Evolutionary conservation across 495 filamentous ascomycete species (phyloP).

Genomic region (Aspergillus leporis): DNA sequence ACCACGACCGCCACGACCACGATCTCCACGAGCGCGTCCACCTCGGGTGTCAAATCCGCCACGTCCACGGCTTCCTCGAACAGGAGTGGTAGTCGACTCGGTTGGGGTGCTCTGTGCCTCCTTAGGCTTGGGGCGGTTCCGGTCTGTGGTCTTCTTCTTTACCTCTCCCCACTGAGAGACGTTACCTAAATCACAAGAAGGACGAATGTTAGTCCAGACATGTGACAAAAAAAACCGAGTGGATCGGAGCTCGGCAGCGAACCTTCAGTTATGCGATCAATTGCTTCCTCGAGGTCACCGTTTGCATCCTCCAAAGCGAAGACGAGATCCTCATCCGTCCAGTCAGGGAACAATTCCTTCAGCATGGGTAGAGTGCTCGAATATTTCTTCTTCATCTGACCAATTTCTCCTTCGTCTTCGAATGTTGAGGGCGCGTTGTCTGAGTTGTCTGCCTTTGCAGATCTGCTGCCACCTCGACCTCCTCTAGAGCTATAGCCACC

Average conservation of each 20-base stretch:
- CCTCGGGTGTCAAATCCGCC: constrained; percentile 65
- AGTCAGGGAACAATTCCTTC: constrained; percentile 88
- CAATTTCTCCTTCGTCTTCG: constrained; percentile 89
- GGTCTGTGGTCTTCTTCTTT: constrained; percentile 85
- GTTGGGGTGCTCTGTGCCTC: constrained; percentile 59
- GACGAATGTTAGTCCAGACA: constrained; percentile 7
- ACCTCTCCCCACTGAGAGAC: constrained; percentile 95
- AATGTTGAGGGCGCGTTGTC: constrained; percentile 52
- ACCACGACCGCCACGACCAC: constrained; percentile 75
- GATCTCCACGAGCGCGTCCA: constrained; percentile 70
- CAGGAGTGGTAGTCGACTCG: constrained; percentile 45
- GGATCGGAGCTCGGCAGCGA: constrained; percentile 26
- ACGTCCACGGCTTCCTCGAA: constrained; percentile 66
- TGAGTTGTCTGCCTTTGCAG: constrained; percentile 67
- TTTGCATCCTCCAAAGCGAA: constrained; percentile 89
- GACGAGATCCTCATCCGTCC: constrained; percentile 89
- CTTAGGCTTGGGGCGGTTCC: constrained; percentile 80
- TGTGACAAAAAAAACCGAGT: constrained; percentile 5
- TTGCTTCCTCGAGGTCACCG: constrained; percentile 80
- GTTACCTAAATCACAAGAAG: constrained; percentile 57
- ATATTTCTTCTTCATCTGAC: constrained; percentile 87
- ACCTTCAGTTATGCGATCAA: constrained; percentile 92
- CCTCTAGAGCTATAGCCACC: constrained; percentile 76
- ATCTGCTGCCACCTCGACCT: constrained; percentile 63
- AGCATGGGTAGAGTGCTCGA: constrained; percentile 69